A percentile compares a stretch with the other conserved stretches of the same genome.
These are phyloP conservation scores for Candida arabinofermentans DNA, from an alignment of 805 yeast species.

Conservation along the genomic window DNA sequence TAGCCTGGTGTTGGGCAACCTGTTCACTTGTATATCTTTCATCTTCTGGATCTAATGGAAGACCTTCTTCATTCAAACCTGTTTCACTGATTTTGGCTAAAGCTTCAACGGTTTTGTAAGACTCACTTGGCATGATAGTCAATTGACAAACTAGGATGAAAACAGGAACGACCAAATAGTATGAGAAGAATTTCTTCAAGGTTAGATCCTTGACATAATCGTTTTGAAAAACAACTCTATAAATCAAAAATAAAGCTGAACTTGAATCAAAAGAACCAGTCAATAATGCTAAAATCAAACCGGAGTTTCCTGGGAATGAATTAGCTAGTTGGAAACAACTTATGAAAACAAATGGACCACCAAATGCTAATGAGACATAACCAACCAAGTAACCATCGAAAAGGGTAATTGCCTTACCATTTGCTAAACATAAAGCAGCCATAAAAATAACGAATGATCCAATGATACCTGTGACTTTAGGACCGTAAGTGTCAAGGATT, in stretches of 20 bases:
- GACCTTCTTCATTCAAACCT: constrained; percentile 69
- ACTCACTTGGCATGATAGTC: constrained; percentile 72
- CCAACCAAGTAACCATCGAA: constrained; percentile 73
- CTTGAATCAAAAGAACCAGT: constrained; percentile 96
- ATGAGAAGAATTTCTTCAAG: constrained; percentile 57
- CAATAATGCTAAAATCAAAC: constrained; percentile 71
- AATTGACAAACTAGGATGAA: constrained; percentile 74
- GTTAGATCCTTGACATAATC: constrained; percentile 34
- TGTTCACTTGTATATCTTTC: constrained; percentile 24
- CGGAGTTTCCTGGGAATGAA: constrained; percentile 78
- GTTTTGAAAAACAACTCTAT: constrained; percentile 60
- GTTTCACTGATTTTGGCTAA: constrained; percentile 68
- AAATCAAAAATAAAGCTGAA: constrained; percentile 77
- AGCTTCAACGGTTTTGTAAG: constrained; percentile 68
- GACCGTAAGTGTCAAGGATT: constrained; percentile 75
- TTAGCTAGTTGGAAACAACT: constrained; percentile 88
- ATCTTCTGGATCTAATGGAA: constrained; percentile 47
- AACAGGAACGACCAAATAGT: constrained; percentile 69
- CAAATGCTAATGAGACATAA: constrained; percentile 72
- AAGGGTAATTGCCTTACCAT: constrained; percentile 17
- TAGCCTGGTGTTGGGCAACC: constrained; percentile 14
- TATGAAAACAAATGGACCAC: constrained; percentile 92
- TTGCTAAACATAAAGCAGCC: constrained; percentile 42
- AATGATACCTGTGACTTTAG: constrained; percentile 68
- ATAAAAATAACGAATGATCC: constrained; percentile 59